A percentile compares a stretch with the other conserved stretches of the same genome.
Evolutionary conservation across 2,329 filamentous ascomycete species (phyloP).

Genomic region (Ceratocystis cacaofunesta): DNA sequence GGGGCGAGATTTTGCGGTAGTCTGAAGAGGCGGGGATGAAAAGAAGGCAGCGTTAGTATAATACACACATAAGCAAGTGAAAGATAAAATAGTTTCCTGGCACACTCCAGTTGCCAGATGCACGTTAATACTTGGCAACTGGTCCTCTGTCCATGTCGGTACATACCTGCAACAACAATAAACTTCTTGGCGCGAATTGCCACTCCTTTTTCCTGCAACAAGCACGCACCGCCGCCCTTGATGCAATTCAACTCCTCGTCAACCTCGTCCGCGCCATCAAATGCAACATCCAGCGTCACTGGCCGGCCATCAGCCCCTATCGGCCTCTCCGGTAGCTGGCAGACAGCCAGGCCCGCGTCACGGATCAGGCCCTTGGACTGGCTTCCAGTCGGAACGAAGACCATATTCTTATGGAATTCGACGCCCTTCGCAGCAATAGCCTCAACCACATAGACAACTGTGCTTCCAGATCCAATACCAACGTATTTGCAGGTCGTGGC

Average conservation of each 20-base stretch:
- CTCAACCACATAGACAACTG: constrained; percentile 73
- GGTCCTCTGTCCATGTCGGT: too few relatives aligned
- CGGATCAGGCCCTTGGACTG: constrained; percentile 81
- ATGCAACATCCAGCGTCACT: constrained; percentile 66
- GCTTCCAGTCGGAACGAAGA: constrained; percentile 83
- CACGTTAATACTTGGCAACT: not conserved
- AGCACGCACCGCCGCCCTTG: constrained; percentile 92
- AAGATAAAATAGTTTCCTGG: not conserved
- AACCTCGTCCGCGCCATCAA: constrained; percentile 94
- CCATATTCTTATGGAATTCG: constrained; percentile 46
- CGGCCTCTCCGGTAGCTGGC: constrained; percentile 63
- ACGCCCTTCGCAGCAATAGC: constrained; percentile 52
- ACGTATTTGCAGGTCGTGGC: constrained; percentile 43
- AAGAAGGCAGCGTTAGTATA: not conserved
- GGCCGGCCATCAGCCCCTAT: constrained; percentile 32
- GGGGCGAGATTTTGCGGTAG: constrained; percentile 72
- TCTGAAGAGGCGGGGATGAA: constrained; percentile 36
- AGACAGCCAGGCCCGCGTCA: constrained; percentile 58
- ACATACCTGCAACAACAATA: constrained; percentile 65
- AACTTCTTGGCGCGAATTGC: constrained; percentile 73
- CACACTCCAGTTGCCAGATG: not conserved
- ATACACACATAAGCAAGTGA: not conserved
- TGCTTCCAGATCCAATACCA: constrained; percentile 69
- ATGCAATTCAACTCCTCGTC: constrained; percentile 92
- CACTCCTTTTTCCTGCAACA: constrained; percentile 96